Evolutionary conservation across 331 rosid species (phyloP), one percentile per base, ranked within the genome.

Genomic region (Quercus tomentella): DNA sequence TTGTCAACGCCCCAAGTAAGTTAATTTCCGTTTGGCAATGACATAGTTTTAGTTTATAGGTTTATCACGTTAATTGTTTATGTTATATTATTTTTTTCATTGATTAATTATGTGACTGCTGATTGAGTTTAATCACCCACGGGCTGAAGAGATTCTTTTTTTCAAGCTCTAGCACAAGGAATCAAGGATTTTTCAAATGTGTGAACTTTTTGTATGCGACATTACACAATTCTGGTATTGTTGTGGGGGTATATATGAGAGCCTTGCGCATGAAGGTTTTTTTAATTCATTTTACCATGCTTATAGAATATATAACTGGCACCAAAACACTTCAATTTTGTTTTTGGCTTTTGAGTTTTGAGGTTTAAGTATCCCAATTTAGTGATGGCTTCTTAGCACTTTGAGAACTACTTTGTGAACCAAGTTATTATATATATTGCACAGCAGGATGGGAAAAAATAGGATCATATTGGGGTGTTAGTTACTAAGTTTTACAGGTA

Each of bases 1-100:
- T 78, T 93, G 73, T 91, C 97, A 72, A 91, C 97, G 45, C 89
- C 91, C 4, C 84, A 89, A 83, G 97, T 93, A 83, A 83, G 96
- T 80, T 85, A 5, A 70, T 68, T 62, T 66, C 55, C 66, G 14
- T 21, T 74, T 79, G 11, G 61, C 22, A 67, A 52, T 52, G 7
- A 45, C 37, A 10, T 9, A 16, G 52, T 35, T 76, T 22, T 56
- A 11, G 11, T 77, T 76, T 68, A 11, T 3, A 21, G 65, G 12
- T 22, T 9, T 60, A 11, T 60, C 12, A 60, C 4, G 30, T 60
- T 12, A 23, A 11, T 12, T 49, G 54, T 49, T 12, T 14, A 12
- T 49, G 1, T 49, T 49, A 12, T 49, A 10, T 1, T 49, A 49
- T 49, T 49, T 49, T 15, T 79, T 76, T 63, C 21, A 11, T 9